Base-by-base conservation (phyloP, 352 stramenopile species). In the Globisporangium takayamanum region DNA sequence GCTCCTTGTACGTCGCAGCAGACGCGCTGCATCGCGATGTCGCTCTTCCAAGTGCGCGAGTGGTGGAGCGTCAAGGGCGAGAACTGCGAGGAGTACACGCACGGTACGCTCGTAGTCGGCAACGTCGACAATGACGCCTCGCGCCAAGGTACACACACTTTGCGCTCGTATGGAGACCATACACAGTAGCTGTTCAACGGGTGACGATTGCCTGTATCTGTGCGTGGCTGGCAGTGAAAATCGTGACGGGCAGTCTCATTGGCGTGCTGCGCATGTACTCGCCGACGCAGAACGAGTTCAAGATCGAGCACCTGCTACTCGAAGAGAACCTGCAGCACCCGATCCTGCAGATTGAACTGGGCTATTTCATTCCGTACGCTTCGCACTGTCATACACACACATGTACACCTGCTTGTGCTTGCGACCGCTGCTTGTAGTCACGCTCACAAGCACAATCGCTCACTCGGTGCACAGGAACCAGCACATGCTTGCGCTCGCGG, bases 21-120 rank as follows among this genome's bases (percentile, higher is more conserved):
- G 12, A 46, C 48, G 37, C n/a, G 39, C 1, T 36, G 10, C 30
- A 26, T 12, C 2, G 46, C 18, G 30, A 95, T 96, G 86, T 96
- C 86, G 62, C 82, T 97, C 59, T 97, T 97, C 78, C 84, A 94
- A 64, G 77, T 89, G 54, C 77, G 87, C 60, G 85, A 96, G 64
- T 97, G 87, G 87, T 97, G 89, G 89, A 59, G 70, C 49, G 74
- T 80, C 45, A 86, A 82, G 69, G 76, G 79, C 57, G 81, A 88
- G 58, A 59, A 62, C 53, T 66, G 74, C 36, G 89, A 96, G 53
- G 89, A 97, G 60, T 96, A 89, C 59, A 84, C 87, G 50, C 72
- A 74, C 28, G 84, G 81, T 1, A 83, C 70, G 18, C 70, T 97
- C 22, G 74, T 69, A 7, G 69, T 96, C 28, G 87, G 87, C 39